Conservation (phyloP, 2,329 filamentous ascomycete genomes). For the Aspergillus candidus region DNA sequence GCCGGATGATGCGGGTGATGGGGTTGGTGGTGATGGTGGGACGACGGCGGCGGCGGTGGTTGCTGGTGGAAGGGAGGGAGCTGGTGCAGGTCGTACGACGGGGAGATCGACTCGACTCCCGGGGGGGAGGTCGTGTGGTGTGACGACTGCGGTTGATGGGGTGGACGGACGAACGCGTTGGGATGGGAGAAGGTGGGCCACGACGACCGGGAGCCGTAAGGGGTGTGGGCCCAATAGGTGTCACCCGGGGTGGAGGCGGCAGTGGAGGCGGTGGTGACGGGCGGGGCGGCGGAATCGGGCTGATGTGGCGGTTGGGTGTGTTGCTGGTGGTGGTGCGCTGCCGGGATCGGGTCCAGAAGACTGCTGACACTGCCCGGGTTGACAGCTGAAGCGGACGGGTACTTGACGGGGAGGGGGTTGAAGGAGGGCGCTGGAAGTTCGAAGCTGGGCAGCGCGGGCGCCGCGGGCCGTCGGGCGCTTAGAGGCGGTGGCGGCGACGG, state of each 20-base stretch:
- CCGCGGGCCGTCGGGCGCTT: constrained; percentile 63
- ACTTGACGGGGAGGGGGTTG: constrained; percentile 44
- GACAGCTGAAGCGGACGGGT: constrained; percentile 41
- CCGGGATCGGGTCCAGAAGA: constrained; percentile 55
- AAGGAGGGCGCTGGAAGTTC: constrained; percentile 58
- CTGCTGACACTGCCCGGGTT: constrained; percentile 52
- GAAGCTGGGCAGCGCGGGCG: constrained; percentile 62
- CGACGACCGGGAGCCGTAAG: constrained; percentile 44
- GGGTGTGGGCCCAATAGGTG: constrained; percentile 38
- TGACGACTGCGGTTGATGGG: constrained; percentile 43
- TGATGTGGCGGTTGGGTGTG: constrained; percentile 4
- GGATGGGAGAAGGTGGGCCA: constrained; percentile 57
- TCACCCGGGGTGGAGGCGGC: constrained; percentile 49
- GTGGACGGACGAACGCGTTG: constrained; percentile 39
- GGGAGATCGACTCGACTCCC: constrained; percentile 57
- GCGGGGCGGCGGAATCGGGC: background rate
- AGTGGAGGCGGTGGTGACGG: constrained; percentile 35
- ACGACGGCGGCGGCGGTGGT: constrained; percentile 49
- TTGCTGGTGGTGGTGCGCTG: constrained; percentile 43
- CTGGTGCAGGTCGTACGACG: constrained; percentile 61
- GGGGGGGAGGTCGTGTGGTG: constrained; percentile 53
- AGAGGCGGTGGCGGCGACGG: constrained; percentile 56
- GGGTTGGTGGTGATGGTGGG: constrained; percentile 20
- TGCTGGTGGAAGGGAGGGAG: constrained; percentile 58
- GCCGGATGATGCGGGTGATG: constrained; percentile 38